These are phyloP conservation scores for Nigrospora osmanthi DNA, from an alignment of 2,329 filamentous ascomycete genomes.

Conservation along the genomic window DNA sequence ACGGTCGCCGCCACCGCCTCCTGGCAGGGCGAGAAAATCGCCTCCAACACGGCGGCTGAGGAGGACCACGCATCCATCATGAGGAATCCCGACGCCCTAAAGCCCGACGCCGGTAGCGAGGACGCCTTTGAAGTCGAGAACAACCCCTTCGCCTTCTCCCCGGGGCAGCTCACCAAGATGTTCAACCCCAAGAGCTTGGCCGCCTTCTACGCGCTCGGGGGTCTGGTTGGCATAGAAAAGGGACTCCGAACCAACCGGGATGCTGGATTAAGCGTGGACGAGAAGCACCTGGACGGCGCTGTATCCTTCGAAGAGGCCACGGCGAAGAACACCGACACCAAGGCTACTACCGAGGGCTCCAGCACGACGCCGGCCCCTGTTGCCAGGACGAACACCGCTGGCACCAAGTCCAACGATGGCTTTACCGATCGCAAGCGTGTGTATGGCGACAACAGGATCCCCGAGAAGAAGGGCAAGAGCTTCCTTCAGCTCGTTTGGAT, in stretches of 20 bases:
- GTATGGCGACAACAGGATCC: constrained; percentile 64
- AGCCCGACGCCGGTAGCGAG: constrained; percentile 69
- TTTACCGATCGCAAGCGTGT: constrained; percentile 62
- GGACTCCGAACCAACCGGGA: constrained; percentile 67
- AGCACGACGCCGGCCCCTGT: constrained; percentile 12
- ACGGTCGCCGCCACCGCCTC: constrained; percentile 47
- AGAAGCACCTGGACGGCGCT: constrained; percentile 54
- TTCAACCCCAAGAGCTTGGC: constrained; percentile 81
- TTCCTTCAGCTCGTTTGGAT: constrained; percentile 72
- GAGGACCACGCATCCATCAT: constrained; percentile 48
- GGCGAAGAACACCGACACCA: constrained; percentile 21
- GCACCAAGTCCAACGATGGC: constrained; percentile 16
- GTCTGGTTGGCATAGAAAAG: constrained; percentile 68
- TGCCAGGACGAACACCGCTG: constrained; percentile 8
- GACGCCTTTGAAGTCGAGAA: constrained; percentile 66
- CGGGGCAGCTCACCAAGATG: constrained; percentile 78
- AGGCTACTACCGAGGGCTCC: constrained; percentile 23
- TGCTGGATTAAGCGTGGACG: constrained; percentile 70
- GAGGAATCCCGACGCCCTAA: constrained; percentile 60
- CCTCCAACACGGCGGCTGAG: constrained; percentile 19
- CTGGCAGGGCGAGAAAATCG: constrained; percentile 31
- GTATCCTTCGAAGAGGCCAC: constrained; percentile 69
- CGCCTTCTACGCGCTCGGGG: constrained; percentile 75
- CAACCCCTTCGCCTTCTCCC: constrained; percentile 80
- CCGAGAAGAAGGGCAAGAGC: constrained; percentile 67